Conservation (phyloP, 2,329 filamentous ascomycete genomes). For the Metarhizium brunneum region DNA sequence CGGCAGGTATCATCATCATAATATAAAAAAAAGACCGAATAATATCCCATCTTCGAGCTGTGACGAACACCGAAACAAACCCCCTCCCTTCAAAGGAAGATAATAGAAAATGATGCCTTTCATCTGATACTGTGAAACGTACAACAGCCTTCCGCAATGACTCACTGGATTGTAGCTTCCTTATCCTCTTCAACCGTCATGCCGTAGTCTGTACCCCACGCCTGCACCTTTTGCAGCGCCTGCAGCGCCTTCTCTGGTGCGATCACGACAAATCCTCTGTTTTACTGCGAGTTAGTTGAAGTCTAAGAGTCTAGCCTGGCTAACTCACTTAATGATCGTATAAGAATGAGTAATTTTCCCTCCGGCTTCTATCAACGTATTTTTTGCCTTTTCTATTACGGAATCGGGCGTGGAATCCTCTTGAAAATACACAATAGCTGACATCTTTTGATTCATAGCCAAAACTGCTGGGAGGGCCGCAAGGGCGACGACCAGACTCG, state of each 20-base stretch:
- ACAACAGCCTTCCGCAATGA: background rate
- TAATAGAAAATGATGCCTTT: no score
- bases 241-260: slow-evolving; percentile 62
- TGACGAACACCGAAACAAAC: background rate
- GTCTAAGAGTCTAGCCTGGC: background rate
- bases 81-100: no score
- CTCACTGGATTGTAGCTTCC: slow-evolving; percentile 40
- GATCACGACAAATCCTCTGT: slow-evolving; percentile 68
- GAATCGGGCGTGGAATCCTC: slow-evolving; percentile 53
- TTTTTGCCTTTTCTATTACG: slow-evolving; percentile 62
- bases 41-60: no score
- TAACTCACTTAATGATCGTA: slow-evolving; percentile 53
- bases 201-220: slow-evolving; percentile 41
- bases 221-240: slow-evolving; percentile 56
- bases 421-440: slow-evolving; percentile 71
- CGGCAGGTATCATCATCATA: no score
- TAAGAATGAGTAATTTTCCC: slow-evolving; percentile 76
- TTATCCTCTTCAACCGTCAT: slow-evolving; percentile 66
- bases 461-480: slow-evolving; percentile 48
- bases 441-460: slow-evolving; percentile 58
- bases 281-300: slow-evolving; percentile 15
- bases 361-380: slow-evolving; percentile 58
- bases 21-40: no score
- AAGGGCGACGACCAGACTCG: slow-evolving; percentile 44
- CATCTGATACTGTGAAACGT: background rate